A percentile compares a stretch with the other conserved stretches of the same genome.
Evolutionary conservation across 345 rosid species (phyloP).

Genomic region (Corchorus capsularis): DNA sequence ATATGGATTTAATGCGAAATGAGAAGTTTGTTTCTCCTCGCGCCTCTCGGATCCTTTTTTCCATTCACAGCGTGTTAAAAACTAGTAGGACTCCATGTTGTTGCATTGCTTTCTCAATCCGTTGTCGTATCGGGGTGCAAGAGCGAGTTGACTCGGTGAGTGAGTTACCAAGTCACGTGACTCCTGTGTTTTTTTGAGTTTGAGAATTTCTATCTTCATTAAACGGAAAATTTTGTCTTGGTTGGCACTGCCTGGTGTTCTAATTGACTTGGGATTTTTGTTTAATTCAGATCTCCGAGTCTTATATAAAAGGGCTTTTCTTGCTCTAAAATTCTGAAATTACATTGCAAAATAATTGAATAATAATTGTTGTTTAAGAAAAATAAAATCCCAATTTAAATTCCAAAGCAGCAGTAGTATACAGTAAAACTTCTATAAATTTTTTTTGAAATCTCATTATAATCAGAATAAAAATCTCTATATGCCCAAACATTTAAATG

Average conservation of each 20-base stretch:
- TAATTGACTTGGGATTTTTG: background rate
- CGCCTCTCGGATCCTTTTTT: constrained; percentile 1
- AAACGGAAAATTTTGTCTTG: background rate
- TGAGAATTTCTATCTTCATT: background rate
- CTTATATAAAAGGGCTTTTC: too few species aligned
- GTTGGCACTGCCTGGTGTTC: background rate
- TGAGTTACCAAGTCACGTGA: background rate
- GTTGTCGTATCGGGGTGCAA: background rate
- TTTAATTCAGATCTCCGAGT: background rate
- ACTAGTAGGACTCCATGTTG: background rate
- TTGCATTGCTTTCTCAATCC: background rate
- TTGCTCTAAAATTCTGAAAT: too few species aligned
- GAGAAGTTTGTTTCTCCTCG: background rate
- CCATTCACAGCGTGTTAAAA: background rate
- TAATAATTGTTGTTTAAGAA: too few species aligned
- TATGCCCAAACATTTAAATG: too few species aligned
- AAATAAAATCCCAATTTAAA: too few species aligned
- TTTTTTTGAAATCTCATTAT: too few species aligned
- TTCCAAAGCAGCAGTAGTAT: too few species aligned
- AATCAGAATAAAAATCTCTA: too few species aligned
- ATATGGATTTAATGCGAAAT: constrained; percentile 13
- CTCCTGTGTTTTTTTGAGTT: background rate
- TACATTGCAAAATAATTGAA: too few species aligned
- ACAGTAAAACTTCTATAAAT: too few species aligned
- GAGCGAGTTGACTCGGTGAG: constrained; percentile 14